A percentile compares a stretch with the other conserved stretches of the same genome.
Conservation (phyloP, 164 flowering plant genomes). For the Paratinospora sagittata region DNA sequence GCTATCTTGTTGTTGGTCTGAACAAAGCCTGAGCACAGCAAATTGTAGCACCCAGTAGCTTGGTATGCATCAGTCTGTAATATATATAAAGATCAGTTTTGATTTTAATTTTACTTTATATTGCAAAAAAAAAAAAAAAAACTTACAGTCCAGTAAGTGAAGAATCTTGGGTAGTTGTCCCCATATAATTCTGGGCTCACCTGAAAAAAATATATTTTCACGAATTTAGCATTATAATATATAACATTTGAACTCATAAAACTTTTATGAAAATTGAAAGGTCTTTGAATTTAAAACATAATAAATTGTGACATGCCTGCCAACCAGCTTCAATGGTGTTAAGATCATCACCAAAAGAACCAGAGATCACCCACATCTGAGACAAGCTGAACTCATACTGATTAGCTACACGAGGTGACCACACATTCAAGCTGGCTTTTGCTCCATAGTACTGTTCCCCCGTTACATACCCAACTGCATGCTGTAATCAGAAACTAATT, state of each 20-base stretch:
- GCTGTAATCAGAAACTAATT: slow-evolving; percentile 42
- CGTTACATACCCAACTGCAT: slow-evolving; percentile 84
- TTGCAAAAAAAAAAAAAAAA: not conserved
- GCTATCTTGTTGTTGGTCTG: slow-evolving; percentile 91
- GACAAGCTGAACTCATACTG: slow-evolving; percentile 87
- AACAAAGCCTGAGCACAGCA: slow-evolving; percentile 92
- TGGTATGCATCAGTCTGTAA: slow-evolving; percentile 90
- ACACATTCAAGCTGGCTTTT: slow-evolving; percentile 85
- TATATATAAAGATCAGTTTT: not conserved
- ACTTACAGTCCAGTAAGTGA: slow-evolving; percentile 99
- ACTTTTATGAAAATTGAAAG: not conserved
- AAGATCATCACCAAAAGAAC: slow-evolving; percentile 88
- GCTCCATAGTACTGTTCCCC: slow-evolving; percentile 94
- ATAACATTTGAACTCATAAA: no score
- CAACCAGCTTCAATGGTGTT: slow-evolving; percentile 99
- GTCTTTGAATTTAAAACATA: not conserved
- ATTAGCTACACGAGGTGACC: slow-evolving; percentile 76
- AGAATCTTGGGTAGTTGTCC: slow-evolving; percentile 84
- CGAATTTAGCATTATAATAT: not conserved
- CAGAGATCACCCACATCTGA: slow-evolving; percentile 96
- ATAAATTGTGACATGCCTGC: slow-evolving; percentile 55
- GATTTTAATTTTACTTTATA: not conserved
- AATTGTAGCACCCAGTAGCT: slow-evolving; percentile 96
- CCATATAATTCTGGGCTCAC: slow-evolving; percentile 95
- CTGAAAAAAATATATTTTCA: slow-evolving; percentile 32